A percentile compares a stretch with the other conserved stretches of the same genome.
Evolutionary conservation across 306 rosid genomes (phyloP).

Genomic region (Pyrus pyrifolia): DNA sequence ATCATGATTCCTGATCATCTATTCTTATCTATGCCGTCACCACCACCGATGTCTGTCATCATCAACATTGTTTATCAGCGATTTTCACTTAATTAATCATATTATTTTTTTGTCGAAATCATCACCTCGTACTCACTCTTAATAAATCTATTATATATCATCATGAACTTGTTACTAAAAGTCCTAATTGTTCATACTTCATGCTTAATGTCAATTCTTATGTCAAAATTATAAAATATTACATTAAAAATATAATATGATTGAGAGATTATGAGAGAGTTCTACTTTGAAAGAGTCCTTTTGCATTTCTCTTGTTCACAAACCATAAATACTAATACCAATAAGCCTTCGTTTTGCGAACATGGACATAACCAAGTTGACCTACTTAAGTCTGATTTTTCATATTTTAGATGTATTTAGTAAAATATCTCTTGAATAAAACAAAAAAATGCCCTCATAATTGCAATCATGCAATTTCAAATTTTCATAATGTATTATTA

Average conservation of each 20-base stretch:
- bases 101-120: not conserved
- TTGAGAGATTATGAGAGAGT: accelerated
- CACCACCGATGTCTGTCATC: not conserved
- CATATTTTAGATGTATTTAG: not conserved
- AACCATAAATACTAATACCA: not conserved
- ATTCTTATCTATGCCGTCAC: not conserved
- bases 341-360: not conserved
- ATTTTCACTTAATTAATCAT: not conserved
- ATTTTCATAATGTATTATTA: too few species aligned
- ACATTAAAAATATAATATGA: too few species aligned
- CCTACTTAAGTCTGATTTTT: not conserved
- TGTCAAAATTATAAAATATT: too few species aligned
- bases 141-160: not conserved
- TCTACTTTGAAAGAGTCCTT: too few species aligned
- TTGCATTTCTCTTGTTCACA: too few species aligned
- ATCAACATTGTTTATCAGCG: not conserved
- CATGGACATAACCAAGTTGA: not conserved
- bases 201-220: too few species aligned
- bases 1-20: not conserved
- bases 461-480: not conserved
- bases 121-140: not conserved
- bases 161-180: not conserved
- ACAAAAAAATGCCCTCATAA: not conserved
- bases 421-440: not conserved
- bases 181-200: too few species aligned